These are phyloP conservation scores for Trebouxia sp. DNA, from an alignment of 139 green algal species.

Conservation along the genomic window DNA sequence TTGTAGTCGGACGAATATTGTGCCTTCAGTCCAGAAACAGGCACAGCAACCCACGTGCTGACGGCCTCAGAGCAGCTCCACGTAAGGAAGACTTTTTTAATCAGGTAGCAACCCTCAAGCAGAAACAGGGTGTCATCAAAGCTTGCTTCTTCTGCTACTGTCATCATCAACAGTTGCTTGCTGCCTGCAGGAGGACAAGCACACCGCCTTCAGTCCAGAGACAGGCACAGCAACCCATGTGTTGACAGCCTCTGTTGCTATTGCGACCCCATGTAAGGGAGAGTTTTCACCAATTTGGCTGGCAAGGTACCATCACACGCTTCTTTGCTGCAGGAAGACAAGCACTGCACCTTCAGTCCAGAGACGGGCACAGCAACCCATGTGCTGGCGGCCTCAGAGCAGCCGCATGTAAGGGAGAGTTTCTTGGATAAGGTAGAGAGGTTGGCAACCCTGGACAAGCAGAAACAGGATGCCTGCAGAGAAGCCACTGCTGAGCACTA, in stretches of 20 bases:
- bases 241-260: no score
- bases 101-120: slow-evolving; percentile 32
- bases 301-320: no score
- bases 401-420: slow-evolving; percentile 20
- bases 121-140: slow-evolving; percentile 20
- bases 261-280: no score
- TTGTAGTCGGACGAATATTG: slow-evolving; percentile 27
- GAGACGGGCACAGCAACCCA: slow-evolving; percentile 39
- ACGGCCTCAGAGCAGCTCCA: slow-evolving; percentile 10
- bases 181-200: neutral
- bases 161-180: neutral
- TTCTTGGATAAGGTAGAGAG: slow-evolving; percentile 31
- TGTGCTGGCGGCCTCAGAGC: slow-evolving; percentile 27
- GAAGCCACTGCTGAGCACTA: slow-evolving; percentile 27
- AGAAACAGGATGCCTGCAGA: slow-evolving; percentile 26
- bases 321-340: slow-evolving; percentile 16
- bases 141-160: no score
- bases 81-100: slow-evolving; percentile 19
- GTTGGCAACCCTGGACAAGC: slow-evolving; percentile 37
- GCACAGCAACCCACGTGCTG: slow-evolving; percentile 35
- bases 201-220: slow-evolving; percentile 44
- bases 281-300: no score
- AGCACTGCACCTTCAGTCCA: slow-evolving; percentile 44
- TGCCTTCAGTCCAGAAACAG: slow-evolving; percentile 48
- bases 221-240: slow-evolving; percentile 29